Conservation (phyloP, 257 asterid genomes). For the Solanum bulbocastanum region DNA sequence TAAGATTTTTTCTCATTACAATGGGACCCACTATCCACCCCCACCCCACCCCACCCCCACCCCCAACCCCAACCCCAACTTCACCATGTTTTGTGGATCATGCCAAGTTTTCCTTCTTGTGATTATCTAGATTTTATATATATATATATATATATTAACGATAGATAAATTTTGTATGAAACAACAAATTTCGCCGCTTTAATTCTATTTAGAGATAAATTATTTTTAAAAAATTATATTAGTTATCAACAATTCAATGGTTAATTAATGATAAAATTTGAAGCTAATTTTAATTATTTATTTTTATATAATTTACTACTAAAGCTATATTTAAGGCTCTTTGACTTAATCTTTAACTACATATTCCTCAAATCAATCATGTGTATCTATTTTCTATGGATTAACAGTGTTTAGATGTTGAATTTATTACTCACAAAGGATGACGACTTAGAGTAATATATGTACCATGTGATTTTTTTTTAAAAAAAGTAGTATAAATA, state of each 20-base stretch:
- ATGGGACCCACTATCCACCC: conserved; percentile 16
- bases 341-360: background rate
- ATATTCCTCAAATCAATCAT: background rate
- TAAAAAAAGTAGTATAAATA: background rate
- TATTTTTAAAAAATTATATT: background rate
- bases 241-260: background rate
- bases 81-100: conserved; percentile 36
- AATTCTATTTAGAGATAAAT: background rate
- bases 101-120: conserved; percentile 12
- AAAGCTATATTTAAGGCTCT: background rate
- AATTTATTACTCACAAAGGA: background rate
- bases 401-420: background rate
- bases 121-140: background rate
- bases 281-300: background rate
- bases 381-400: background rate
- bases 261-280: background rate
- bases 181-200: background rate
- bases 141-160: too few species aligned
- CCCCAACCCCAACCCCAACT: conserved; percentile 13
- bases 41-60: conserved; percentile 7
- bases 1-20: conserved; percentile 12
- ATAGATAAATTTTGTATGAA: too few species aligned
- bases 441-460: background rate
- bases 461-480: background rate
- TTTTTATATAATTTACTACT: background rate